These are phyloP conservation scores for Kockovaella imperatae DNA, from an alignment of 768 basidiomycete genomes.

Conservation along the genomic window DNA sequence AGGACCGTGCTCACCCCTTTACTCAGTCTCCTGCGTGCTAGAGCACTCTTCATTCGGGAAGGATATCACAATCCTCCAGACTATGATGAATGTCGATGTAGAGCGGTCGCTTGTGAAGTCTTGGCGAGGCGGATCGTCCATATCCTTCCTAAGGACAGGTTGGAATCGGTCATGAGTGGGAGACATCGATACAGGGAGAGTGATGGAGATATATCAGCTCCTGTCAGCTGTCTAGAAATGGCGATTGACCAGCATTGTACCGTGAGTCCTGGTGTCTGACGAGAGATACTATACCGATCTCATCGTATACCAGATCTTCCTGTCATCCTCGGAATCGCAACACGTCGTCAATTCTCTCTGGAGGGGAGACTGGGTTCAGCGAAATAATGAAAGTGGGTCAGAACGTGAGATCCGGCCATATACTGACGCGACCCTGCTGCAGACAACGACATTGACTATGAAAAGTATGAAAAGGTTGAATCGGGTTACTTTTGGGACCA, in stretches of 20 bases:
- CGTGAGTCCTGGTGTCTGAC: slow-evolving; percentile 45
- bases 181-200: slow-evolving; percentile 63
- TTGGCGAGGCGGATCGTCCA: slow-evolving; percentile 57
- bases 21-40: slow-evolving; percentile 24
- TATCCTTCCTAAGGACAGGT: slow-evolving; percentile 55
- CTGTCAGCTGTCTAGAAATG: slow-evolving; percentile 59
- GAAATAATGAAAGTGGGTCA: slow-evolving; percentile 66
- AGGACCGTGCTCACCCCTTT: not conserved
- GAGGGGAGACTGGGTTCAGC: slow-evolving; percentile 73
- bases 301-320: slow-evolving; percentile 53
- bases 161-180: slow-evolving; percentile 66
- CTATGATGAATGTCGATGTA: slow-evolving; percentile 72
- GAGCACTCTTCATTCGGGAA: slow-evolving; percentile 72
- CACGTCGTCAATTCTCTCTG: slow-evolving; percentile 75
- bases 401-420: too few species aligned
- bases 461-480: slow-evolving; percentile 57
- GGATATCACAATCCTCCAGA: slow-evolving; percentile 74
- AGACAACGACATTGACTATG: slow-evolving; percentile 70
- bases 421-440: too few species aligned
- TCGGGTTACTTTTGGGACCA: slow-evolving; percentile 59
- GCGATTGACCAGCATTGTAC: slow-evolving; percentile 83
- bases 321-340: slow-evolving; percentile 79
- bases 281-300: not conserved
- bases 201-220: slow-evolving; percentile 57
- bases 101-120: slow-evolving; percentile 53